Evolutionary conservation across 352 stramenopile species (phyloP), one percentile per base, ranked within the genome.

Genomic region (Phytopythium montanum): DNA sequence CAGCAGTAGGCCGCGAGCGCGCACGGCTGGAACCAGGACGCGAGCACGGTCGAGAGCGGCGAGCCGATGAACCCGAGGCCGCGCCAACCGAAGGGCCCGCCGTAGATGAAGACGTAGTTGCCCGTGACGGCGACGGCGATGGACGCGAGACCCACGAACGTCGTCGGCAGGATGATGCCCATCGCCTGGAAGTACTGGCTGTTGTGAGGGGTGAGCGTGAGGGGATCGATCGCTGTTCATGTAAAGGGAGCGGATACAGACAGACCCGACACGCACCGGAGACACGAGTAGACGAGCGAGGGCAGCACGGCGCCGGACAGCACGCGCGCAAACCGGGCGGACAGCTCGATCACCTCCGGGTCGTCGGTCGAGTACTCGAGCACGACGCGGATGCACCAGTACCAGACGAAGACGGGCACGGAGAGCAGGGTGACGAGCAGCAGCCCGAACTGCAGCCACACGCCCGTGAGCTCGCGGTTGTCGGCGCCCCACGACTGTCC

Each of bases 31-130:
- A 90, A 93, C 75, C 80, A 90, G 28, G 75, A 85, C 25, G 84
- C 81, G n/a, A 91, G 53, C 14, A 91, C 84, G 0, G 84, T 93
- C 19, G 84, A 83, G 12, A 90, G 71, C 33, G 84, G 81, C n/a
- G 84, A 90, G n/a, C 84, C 84, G 31, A 88, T 54, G 46, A 90
- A 94, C n/a, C 84, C 81, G 28, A 94, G 58, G 0, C 84, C 81
- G 0, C 42, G 13, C 73, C 71, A 88, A 13, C 68, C 76, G 38
- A 81, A 59, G 29, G 50, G 50, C 0, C 50, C 52, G 25, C 81
- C 81, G 58, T 91, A 85, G 53, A 94, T 90, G 64, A 90, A 76
- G 5, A 90, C 41, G 54, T 84, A 90, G 59, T 94, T 94, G 48
- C 69, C 76, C 0, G 62, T 65, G 21, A 75, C 70, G 1, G 79